phyloP scores from a whole-genome alignment of 331 rosid genomes.

The Quercus phellos region DNA sequence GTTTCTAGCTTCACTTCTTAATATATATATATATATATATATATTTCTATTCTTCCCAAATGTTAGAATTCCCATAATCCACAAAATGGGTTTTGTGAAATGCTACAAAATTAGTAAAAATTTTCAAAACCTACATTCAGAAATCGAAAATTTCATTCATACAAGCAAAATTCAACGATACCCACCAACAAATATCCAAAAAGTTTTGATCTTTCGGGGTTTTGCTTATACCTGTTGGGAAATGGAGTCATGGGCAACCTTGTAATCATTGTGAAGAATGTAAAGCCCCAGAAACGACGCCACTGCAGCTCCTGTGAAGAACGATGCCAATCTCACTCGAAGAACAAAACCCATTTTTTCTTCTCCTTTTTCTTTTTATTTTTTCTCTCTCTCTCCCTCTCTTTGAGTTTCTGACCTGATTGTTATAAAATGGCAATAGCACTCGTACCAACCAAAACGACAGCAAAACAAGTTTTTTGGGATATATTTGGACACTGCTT shows the following conservation, averaged over 20 bases:
- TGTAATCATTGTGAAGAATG: constrained; percentile 77
- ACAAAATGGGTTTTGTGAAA: neutral
- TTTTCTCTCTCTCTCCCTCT: neutral
- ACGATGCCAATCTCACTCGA: constrained; percentile 82
- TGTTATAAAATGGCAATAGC: neutral
- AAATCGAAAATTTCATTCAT: neutral
- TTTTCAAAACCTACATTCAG: neutral
- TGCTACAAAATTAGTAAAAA: neutral
- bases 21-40: too few species aligned
- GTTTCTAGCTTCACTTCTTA: too few species aligned
- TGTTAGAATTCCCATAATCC: neutral
- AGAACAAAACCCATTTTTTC: constrained; percentile 72
- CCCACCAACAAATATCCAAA: neutral
- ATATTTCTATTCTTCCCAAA: too few species aligned
- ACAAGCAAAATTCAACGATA: neutral
- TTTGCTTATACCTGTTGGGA: constrained; percentile 54
- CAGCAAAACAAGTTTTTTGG: neutral
- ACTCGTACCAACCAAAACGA: neutral
- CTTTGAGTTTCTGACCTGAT: neutral
- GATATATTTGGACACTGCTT: too few species aligned
- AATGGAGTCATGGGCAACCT: constrained; percentile 61
- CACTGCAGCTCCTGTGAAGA: constrained; percentile 81
- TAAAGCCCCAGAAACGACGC: constrained; percentile 74
- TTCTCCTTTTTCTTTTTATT: neutral
- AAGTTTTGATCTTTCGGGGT: neutral